Base-by-base conservation (phyloP, 1,284 basidiomycete genomes). In the Schizophyllum commune region DNA sequence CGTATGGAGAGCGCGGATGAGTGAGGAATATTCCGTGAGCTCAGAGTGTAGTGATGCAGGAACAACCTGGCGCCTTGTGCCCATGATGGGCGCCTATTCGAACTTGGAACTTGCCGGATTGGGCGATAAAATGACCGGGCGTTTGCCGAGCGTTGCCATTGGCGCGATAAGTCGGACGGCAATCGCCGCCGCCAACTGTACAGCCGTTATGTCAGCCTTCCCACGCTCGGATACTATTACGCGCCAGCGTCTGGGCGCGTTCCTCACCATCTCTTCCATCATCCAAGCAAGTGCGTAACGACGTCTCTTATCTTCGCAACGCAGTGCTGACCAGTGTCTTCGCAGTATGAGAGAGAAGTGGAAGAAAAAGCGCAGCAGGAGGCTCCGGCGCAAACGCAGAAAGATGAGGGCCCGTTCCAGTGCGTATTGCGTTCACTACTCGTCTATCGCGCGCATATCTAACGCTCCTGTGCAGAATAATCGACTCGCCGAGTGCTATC, bases 331-430 rank as follows among this genome's bases (percentile, higher is more conserved):
- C 52, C 7, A 27, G 21, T 22, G 7, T 47, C 47, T 34, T 21
- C 52, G n/a, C 62, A 86, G 83, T 67, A 91, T 91, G 89, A 91
- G 89, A 89, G 89, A 91, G 77, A 92, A 92, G 86, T 92, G 89
- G 89, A 92, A 91, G 84, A 92, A 92, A 79, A 92, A 92, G 82
- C 84, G 89, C 73, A 91, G 89, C 67, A 86, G 89, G 76, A 90
- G 90, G 74, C 89, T 92, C 79, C 82, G 90, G 72, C 87, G 90
- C 77, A 92, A 92, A 72, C 88, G 89, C 81, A 86, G 89, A 89
- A 92, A 92, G 83, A 92, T 92, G 90, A 86, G 90, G 76, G 90
- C 90, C 66, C 89, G 89, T 77, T 92, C 89, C 81, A 92, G 90
- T 92, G 71, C 71, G 89, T 86, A 61, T 64, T 47, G 34, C 60